These are phyloP conservation scores for Rhodotorula toruloides DNA, from an alignment of 768 basidiomycete species.

Conservation along the genomic window DNA sequence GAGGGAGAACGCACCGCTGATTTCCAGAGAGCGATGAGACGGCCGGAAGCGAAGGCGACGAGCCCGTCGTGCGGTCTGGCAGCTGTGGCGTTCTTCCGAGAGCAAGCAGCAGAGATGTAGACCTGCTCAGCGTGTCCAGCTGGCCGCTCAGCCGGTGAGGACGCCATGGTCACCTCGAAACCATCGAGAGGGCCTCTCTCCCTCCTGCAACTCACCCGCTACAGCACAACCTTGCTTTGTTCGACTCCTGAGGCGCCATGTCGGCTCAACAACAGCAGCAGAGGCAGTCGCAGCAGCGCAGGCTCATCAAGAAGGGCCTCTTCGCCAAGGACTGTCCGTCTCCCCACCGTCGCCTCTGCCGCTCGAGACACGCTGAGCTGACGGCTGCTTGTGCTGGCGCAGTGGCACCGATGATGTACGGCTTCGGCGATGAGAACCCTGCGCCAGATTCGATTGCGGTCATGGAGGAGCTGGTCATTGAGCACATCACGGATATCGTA, in stretches of 20 bases:
- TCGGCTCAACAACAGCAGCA: background rate
- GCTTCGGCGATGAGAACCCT: conserved; percentile 85
- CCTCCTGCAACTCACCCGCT: too few relatives aligned
- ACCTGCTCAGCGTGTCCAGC: background rate
- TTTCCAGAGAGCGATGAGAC: conserved; percentile 60
- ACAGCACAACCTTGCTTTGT: too few relatives aligned
- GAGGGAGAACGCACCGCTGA: conserved; percentile 51
- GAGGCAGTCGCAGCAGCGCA: background rate
- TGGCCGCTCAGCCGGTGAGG: background rate
- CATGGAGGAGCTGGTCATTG: conserved; percentile 88
- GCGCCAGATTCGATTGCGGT: conserved; percentile 81
- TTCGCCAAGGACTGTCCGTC: conserved; percentile 41
- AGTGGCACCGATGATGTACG: conserved; percentile 53
- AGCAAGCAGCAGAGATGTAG: conserved; percentile 45
- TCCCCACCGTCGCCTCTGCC: background rate
- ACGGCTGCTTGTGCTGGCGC: background rate
- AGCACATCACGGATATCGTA: conserved; percentile 85
- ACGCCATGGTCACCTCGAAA: background rate
- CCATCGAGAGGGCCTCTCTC: background rate
- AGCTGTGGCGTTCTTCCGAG: conserved; percentile 45
- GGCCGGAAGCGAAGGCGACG: conserved; percentile 59
- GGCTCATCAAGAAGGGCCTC: conserved; percentile 31
- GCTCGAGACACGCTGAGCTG: background rate
- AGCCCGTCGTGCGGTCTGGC: conserved; percentile 44
- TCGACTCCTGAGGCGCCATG: background rate